Conservation (phyloP, 768 basidiomycete genomes). For the Amanita phalloides region DNA sequence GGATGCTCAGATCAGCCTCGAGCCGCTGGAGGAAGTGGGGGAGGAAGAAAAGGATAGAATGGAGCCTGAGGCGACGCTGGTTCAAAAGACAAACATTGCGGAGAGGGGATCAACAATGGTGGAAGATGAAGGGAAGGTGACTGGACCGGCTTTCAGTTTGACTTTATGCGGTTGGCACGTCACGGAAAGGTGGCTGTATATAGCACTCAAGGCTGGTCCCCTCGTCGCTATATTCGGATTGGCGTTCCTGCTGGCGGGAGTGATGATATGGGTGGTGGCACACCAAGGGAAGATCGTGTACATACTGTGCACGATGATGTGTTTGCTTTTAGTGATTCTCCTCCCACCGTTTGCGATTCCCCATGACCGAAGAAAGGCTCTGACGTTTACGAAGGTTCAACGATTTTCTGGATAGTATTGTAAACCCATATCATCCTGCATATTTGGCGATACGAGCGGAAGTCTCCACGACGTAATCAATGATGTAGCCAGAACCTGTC, state of each 20-base stretch:
- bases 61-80: neutral
- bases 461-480: no score
- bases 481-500: no score
- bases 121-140: no score
- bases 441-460: no score
- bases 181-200: neutral
- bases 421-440: neutral
- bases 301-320: neutral
- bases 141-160: neutral
- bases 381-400: neutral
- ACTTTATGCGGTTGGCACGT: neutral
- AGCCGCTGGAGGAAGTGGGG: neutral
- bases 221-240: neutral
- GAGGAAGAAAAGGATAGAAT: neutral
- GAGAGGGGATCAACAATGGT: neutral
- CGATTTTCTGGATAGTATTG: neutral
- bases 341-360: neutral
- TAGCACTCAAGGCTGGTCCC: neutral
- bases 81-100: neutral
- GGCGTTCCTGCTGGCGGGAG: neutral
- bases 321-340: neutral
- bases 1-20: neutral
- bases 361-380: neutral
- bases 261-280: constrained; percentile 1
- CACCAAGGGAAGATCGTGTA: neutral